These are phyloP conservation scores for Pistacia integerrima DNA, from an alignment of 345 rosid genomes.

Conservation along the genomic window DNA sequence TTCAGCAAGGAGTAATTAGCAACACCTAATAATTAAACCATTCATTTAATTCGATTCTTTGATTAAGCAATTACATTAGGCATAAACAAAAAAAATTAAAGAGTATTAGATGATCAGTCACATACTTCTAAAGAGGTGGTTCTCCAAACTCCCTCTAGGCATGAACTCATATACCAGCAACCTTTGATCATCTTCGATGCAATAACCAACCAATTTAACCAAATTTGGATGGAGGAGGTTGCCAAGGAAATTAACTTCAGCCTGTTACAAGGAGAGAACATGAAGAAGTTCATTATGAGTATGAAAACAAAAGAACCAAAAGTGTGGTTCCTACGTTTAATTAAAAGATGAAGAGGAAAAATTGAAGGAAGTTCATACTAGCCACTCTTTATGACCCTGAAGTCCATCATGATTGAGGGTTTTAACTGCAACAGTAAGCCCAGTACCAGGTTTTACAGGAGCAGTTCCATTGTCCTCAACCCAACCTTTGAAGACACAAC, in stretches of 20 bases:
- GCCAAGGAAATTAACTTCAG: conserved; percentile 78
- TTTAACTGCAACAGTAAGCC: conserved; percentile 89
- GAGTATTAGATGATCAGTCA: conserved; percentile 2
- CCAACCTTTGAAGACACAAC: conserved; percentile 96
- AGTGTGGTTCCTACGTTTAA: not conserved
- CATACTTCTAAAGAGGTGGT: conserved; percentile 84
- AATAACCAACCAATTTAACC: conserved; percentile 76
- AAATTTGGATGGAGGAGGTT: conserved; percentile 73
- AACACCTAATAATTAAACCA: not conserved
- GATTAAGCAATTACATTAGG: not conserved
- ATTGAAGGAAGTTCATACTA: conserved; percentile 45
- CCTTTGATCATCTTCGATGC: conserved; percentile 81
- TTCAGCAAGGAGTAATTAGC: not conserved
- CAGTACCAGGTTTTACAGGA: conserved; percentile 88
- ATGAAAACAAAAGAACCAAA: conserved; percentile 8
- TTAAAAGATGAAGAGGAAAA: conserved; percentile 3
- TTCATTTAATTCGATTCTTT: not conserved
- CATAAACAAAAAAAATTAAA: not conserved
- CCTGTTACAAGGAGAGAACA: conserved; percentile 41
- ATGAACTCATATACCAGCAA: conserved; percentile 74
- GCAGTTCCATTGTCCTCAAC: conserved; percentile 90
- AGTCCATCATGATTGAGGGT: conserved; percentile 92
- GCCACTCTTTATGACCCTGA: conserved; percentile 99
- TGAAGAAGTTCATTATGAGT: not conserved
- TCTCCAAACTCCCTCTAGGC: conserved; percentile 88